Evolutionary conservation across 169 alveolate species (phyloP).

Genomic region (Plasmodium knowlesi): DNA sequence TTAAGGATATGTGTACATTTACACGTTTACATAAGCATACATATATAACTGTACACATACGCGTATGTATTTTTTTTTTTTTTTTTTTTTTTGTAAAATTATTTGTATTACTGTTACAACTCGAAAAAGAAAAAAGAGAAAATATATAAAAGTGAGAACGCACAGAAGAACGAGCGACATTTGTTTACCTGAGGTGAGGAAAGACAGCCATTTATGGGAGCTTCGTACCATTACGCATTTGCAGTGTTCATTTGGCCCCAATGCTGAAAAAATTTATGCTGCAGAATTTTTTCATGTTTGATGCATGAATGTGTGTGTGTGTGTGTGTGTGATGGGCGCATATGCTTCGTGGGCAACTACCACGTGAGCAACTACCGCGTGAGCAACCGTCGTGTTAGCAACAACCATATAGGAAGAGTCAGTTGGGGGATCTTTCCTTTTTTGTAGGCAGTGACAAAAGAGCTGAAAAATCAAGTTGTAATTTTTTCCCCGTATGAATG

Average conservation of each 20-base stretch:
- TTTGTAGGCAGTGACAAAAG: neutral
- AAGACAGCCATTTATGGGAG: neutral
- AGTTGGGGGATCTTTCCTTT: neutral
- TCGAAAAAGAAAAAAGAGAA: neutral
- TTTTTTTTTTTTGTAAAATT: constrained; percentile 3
- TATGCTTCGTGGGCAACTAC: neutral
- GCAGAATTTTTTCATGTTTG: neutral
- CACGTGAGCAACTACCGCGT: neutral
- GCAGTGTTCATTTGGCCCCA: neutral
- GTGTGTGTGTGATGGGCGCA: neutral
- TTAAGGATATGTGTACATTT: neutral
- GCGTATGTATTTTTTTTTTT: neutral
- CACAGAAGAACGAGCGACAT: neutral
- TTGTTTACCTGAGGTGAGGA: neutral
- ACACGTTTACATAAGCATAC: neutral
- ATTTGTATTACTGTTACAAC: neutral
- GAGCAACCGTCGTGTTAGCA: neutral
- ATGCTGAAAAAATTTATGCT: neutral
- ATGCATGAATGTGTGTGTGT: neutral
- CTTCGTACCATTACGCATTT: neutral
- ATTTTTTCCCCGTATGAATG: neutral
- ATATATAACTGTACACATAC: neutral
- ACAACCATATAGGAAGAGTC: neutral
- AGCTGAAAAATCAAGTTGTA: neutral
- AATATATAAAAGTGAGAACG: neutral